Evolutionary conservation across 139 green algal species (phyloP), one percentile per base, ranked within the genome.

Genomic region (Coccomyxa sp.): DNA sequence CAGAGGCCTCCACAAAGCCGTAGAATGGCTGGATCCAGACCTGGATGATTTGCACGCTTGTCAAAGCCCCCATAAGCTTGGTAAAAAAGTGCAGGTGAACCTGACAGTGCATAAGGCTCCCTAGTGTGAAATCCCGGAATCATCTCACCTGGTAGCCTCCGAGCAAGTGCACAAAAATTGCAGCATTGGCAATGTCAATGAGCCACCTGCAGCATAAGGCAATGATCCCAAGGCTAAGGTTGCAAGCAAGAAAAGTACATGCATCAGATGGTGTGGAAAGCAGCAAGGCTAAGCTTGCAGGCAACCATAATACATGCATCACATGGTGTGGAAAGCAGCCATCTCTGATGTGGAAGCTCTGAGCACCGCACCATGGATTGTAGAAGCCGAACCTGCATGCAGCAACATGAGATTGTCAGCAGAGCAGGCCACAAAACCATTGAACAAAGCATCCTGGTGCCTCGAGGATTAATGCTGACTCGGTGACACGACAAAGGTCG

Each of bases 141-240:
- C 27, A 82, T 71, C 76, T 87, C 79, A 45, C 80, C 38, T 51
- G 38, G 38, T 51, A 91, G 0, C 83, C 88, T 7, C 86, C 82
- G 21, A 91, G 23, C 71, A 91, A 80, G 74, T 91, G 88, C 0
- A 90, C 85, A 0, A 90, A 74, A 0, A 91, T 88, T 80, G 87
- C 86, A 10, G 85, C 79, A 68, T 92, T 92, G 21, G 88, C 90
- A 16, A 87, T 78, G 57, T 84, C 82, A 23, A 90, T 63, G 59
- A 90, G 81, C 86, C 86, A 91, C 15, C 71, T 74, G 66, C 66
- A 27, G 21, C 21, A 27, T 27, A 74, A 23, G 23, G 66, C 66
- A 23, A 38, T 4, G 3, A 15, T 45, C 10, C 28, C 14, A 77
- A 9, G 63, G 18, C 1, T 21, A 71, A 71, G 9, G 18, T 25